Evolutionary conservation across 1,284 basidiomycete species (phyloP).

Genomic region (Cerrena zonata): DNA sequence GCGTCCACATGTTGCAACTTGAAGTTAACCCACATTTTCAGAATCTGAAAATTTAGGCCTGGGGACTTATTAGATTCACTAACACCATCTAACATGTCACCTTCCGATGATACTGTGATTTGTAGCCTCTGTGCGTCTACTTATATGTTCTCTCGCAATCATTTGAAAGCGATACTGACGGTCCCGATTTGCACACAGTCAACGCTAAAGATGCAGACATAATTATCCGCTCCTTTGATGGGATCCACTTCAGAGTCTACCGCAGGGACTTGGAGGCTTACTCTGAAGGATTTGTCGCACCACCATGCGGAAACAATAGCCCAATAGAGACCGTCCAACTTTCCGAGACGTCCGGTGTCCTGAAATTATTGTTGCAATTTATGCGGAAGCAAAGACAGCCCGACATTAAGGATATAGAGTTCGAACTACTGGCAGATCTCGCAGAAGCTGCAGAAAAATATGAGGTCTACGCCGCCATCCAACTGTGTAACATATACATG

Average conservation of each 20-base stretch:
- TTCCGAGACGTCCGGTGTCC: constrained; percentile 18
- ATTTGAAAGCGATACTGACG: too few relatives aligned
- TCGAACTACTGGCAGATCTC: constrained; percentile 1
- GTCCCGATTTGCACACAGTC: not conserved
- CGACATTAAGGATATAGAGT: not conserved
- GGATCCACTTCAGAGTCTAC: constrained; percentile 16
- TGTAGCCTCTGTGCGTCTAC: too few relatives aligned
- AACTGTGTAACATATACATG: constrained; percentile 10
- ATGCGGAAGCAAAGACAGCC: constrained; percentile 10
- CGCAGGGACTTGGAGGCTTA: constrained; percentile 13
- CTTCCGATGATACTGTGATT: too few relatives aligned
- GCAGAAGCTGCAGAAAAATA: constrained; percentile 15
- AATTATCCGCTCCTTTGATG: constrained; percentile 13
- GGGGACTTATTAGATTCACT: too few relatives aligned
- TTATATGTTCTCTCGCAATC: too few relatives aligned
- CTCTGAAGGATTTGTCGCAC: constrained; percentile 15
- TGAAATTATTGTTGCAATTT: constrained; percentile 13
- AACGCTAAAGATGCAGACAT: constrained; percentile 1
- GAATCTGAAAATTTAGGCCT: too few relatives aligned
- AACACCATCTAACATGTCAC: too few relatives aligned
- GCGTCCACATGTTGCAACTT: too few relatives aligned
- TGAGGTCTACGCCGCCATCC: constrained; percentile 9
- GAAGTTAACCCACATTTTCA: too few relatives aligned
- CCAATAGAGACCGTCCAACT: constrained; percentile 18
- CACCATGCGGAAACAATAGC: not conserved